phyloP scores from a whole-genome alignment of 2,329 filamentous ascomycete species.

The Alternaria longipes region DNA sequence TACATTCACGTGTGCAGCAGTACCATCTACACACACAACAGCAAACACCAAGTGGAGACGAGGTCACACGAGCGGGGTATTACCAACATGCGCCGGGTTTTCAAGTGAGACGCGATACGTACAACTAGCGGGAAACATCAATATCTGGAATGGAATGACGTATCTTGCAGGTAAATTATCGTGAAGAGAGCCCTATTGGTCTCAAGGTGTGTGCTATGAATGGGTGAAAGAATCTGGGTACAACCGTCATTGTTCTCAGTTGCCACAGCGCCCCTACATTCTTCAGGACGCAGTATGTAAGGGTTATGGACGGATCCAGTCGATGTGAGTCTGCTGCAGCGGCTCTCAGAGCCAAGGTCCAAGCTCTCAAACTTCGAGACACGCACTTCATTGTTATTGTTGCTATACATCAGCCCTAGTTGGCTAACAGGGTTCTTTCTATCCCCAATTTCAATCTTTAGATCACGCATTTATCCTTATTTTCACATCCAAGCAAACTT shows the following conservation, averaged over 20 bases:
- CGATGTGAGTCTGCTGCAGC: neutral
- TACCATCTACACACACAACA: neutral
- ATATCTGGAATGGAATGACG: neutral
- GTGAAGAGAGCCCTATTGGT: neutral
- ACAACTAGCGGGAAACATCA: neutral
- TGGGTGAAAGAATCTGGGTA: neutral
- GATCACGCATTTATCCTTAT: neutral
- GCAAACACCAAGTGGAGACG: no score
- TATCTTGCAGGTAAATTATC: neutral
- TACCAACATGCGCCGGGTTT: neutral
- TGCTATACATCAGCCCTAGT: neutral
- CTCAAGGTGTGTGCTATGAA: neutral
- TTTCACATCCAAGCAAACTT: neutral
- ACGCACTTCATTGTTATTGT: neutral
- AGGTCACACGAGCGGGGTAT: neutral
- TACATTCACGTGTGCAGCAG: neutral
- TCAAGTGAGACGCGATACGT: slow-evolving; percentile 1
- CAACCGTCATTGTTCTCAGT: neutral
- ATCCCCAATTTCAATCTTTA: neutral
- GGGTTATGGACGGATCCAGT: neutral
- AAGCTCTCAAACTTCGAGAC: neutral
- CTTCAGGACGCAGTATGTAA: neutral
- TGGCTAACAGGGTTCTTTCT: neutral
- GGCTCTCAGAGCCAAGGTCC: neutral
- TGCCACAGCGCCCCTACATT: neutral